These are phyloP conservation scores for Ophiorrhiza pumila DNA, from an alignment of 257 asterid genomes.

Conservation along the genomic window DNA sequence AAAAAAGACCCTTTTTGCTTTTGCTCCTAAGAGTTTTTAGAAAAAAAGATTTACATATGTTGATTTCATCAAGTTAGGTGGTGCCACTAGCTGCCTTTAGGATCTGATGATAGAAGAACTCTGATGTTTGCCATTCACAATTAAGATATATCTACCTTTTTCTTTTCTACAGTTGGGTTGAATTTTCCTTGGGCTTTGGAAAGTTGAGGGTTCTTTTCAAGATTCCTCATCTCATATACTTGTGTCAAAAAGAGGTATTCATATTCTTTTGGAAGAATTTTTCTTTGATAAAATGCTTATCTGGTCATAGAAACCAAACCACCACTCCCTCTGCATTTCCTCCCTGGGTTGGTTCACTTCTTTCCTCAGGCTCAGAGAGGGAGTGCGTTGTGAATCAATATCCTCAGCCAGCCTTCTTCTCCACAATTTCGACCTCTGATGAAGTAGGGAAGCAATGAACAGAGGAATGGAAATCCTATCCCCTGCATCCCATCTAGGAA, in stretches of 20 bases:
- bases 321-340: slow-evolving; percentile 20
- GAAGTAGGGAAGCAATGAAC: slow-evolving; percentile 34
- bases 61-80: not conserved
- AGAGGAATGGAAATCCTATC: slow-evolving; percentile 45
- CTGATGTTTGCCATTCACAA: slow-evolving; percentile 24
- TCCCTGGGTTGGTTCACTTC: slow-evolving; percentile 4
- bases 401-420: too few relatives aligned
- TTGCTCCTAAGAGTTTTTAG: not conserved
- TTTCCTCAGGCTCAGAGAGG: not conserved
- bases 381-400: too few relatives aligned
- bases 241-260: slow-evolving; percentile 36
- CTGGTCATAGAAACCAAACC: slow-evolving; percentile 22
- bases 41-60: not conserved
- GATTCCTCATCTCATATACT: slow-evolving; percentile 52
- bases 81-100: slow-evolving; percentile 14
- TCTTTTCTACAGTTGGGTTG: slow-evolving; percentile 21
- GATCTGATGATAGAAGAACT: slow-evolving; percentile 25
- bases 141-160: slow-evolving; percentile 41
- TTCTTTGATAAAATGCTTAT: slow-evolving; percentile 32
- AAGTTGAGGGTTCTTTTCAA: slow-evolving; percentile 47
- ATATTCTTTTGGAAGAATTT: slow-evolving; percentile 42
- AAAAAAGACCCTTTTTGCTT: not conserved
- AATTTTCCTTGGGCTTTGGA: slow-evolving; percentile 51
- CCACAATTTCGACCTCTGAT: slow-evolving; percentile 2
- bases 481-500: slow-evolving; percentile 38